A percentile compares a stretch with the other conserved stretches of the same genome.
Conservation (phyloP, 1,284 basidiomycete species). For the Papiliotrema terrestris region DNA sequence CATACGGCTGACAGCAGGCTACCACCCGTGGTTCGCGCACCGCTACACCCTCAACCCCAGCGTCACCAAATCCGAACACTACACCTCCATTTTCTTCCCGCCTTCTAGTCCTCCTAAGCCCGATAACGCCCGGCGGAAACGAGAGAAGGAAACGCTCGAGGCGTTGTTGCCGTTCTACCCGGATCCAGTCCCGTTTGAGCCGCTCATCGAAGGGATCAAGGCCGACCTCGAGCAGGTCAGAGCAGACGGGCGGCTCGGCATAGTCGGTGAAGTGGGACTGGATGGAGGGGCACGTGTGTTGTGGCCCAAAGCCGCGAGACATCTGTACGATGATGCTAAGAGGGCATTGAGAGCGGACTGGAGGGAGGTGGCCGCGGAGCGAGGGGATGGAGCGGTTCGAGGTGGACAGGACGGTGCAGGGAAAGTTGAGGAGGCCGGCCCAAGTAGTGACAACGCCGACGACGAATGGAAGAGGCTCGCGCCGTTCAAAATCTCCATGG, state of each 20-base stretch:
- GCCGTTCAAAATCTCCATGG: conserved; percentile 46
- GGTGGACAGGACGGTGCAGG: background rate
- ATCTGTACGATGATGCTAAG: conserved; percentile 13
- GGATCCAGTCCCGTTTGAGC: conserved; percentile 35
- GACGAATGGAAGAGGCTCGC: conserved; percentile 35
- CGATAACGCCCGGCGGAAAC: background rate
- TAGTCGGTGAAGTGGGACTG: conserved; percentile 53
- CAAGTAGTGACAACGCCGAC: conserved; percentile 4
- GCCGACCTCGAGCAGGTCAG: conserved; percentile 16
- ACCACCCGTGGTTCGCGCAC: conserved; percentile 54
- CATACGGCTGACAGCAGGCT: conserved; percentile 29
- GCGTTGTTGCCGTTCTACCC: conserved; percentile 35
- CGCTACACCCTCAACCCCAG: conserved; percentile 37
- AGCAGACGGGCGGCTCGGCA: conserved; percentile 26
- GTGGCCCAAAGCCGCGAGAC: conserved; percentile 22
- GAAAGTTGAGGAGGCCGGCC: background rate
- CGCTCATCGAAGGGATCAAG: conserved; percentile 21
- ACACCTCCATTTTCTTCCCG: conserved; percentile 43
- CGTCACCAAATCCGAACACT: conserved; percentile 44
- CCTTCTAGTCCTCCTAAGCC: conserved; percentile 6
- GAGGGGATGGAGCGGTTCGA: background rate
- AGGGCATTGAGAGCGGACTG: background rate
- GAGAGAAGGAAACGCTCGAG: conserved; percentile 12
- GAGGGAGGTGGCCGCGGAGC: background rate
- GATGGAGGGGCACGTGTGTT: conserved; percentile 48